Evolutionary conservation across 352 stramenopile genomes (phyloP).

Genomic region (Phytophthora europaea): DNA sequence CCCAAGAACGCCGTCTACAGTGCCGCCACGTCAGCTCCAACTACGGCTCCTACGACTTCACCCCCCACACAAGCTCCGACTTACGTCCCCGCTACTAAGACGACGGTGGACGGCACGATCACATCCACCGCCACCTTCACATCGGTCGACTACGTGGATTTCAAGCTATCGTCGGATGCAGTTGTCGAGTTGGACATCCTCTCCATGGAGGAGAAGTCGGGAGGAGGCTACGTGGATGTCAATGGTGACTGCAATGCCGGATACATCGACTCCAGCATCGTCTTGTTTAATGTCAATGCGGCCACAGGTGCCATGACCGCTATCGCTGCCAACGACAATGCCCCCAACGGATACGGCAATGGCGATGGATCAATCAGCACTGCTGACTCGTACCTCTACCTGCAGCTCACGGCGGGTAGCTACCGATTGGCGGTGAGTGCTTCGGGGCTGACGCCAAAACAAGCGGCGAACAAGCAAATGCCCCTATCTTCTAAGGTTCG

Average conservation of each 20-base stretch:
- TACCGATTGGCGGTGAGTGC: slow-evolving; percentile 74
- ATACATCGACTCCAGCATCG: slow-evolving; percentile 71
- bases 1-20: slow-evolving; percentile 52
- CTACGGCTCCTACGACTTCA: slow-evolving; percentile 30
- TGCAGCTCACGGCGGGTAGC: slow-evolving; percentile 45
- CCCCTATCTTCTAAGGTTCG: slow-evolving; percentile 44
- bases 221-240: slow-evolving; percentile 57
- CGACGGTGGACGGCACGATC: slow-evolving; percentile 68
- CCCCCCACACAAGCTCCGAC: slow-evolving; percentile 28
- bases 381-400: slow-evolving; percentile 64
- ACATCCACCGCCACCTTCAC: slow-evolving; percentile 60
- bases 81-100: slow-evolving; percentile 28
- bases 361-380: slow-evolving; percentile 64
- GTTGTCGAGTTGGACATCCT: slow-evolving; percentile 73
- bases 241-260: slow-evolving; percentile 79
- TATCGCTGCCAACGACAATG: slow-evolving; percentile 53
- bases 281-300: slow-evolving; percentile 60
- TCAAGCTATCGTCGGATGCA: slow-evolving; percentile 46
- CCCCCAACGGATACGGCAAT: slow-evolving; percentile 49
- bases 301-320: slow-evolving; percentile 28
- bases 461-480: slow-evolving; percentile 58
- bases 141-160: slow-evolving; percentile 78
- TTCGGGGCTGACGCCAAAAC: slow-evolving; percentile 52
- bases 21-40: slow-evolving; percentile 17
- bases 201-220: slow-evolving; percentile 61